These are phyloP conservation scores for Starmerella ratchasimensis DNA, from an alignment of 805 yeast genomes.

Conservation along the genomic window DNA sequence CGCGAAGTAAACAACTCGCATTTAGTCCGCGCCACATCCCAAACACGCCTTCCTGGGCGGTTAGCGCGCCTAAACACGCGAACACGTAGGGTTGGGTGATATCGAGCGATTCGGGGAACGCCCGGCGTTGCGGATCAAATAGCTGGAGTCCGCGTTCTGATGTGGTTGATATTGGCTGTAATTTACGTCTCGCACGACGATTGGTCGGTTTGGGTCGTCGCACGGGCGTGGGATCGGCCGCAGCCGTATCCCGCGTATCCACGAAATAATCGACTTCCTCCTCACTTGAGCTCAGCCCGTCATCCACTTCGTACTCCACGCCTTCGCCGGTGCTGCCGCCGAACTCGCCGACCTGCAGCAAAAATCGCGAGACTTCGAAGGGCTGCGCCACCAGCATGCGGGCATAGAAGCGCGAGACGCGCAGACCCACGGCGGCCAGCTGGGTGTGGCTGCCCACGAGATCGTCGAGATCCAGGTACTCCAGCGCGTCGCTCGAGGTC, in stretches of 20 bases:
- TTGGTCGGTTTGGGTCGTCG: slow-evolving; percentile 6
- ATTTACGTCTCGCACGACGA: too few relatives aligned
- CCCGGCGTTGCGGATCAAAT: slow-evolving; percentile 7
- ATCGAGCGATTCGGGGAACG: slow-evolving; percentile 12
- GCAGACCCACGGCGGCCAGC: slow-evolving; percentile 43
- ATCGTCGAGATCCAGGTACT: slow-evolving; percentile 21
- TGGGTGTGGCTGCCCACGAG: slow-evolving; percentile 33
- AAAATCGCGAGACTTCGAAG: slow-evolving; percentile 64
- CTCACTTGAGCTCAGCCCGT: slow-evolving; percentile 13
- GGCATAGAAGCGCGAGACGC: slow-evolving; percentile 54
- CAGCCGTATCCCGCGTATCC: slow-evolving; percentile 14
- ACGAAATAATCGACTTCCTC: slow-evolving; percentile 33
- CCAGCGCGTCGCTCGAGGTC: slow-evolving; percentile 13
- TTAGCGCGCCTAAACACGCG: slow-evolving; percentile 33
- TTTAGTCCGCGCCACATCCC: slow-evolving; percentile 55
- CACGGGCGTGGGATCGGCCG: neutral
- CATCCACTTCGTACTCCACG: slow-evolving; percentile 17
- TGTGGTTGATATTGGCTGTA: too few relatives aligned
- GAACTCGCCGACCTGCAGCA: slow-evolving; percentile 62
- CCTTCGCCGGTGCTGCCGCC: neutral
- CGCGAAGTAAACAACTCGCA: slow-evolving; percentile 63
- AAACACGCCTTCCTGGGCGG: slow-evolving; percentile 54
- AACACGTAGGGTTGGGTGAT: slow-evolving; percentile 23
- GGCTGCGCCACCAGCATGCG: slow-evolving; percentile 70
- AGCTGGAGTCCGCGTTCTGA: slow-evolving; percentile 10